Evolutionary conservation across 441 rosid species (phyloP).

Genomic region (Erysimum cheiri): DNA sequence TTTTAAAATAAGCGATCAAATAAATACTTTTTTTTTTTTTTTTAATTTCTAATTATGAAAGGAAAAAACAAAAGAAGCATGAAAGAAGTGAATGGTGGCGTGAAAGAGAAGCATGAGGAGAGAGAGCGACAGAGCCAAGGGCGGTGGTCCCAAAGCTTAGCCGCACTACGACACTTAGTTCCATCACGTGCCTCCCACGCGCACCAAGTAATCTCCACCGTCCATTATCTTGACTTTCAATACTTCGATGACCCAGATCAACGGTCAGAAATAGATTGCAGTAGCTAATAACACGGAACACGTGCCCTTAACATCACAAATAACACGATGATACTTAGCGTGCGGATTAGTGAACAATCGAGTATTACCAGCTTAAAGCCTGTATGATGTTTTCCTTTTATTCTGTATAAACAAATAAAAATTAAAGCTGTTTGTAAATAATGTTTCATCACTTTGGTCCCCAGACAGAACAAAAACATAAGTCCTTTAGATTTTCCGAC

Average conservation of each 20-base stretch:
- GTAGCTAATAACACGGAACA: slow-evolving; percentile 30
- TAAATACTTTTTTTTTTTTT: too few species aligned
- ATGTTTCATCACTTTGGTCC: slow-evolving; percentile 41
- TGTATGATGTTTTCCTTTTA: slow-evolving; percentile 17
- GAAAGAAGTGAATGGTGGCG: slow-evolving; percentile 41
- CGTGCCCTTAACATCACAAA: slow-evolving; percentile 20
- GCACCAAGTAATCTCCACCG: slow-evolving; percentile 10
- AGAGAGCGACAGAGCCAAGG: slow-evolving; percentile 23
- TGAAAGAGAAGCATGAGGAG: slow-evolving; percentile 43
- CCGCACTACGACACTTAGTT: slow-evolving; percentile 31
- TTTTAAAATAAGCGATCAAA: not conserved
- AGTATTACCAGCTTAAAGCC: slow-evolving; percentile 43
- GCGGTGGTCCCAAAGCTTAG: slow-evolving; percentile 42
- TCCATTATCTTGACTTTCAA: not conserved
- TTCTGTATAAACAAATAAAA: not conserved
- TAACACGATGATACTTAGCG: slow-evolving; percentile 48
- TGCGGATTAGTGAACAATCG: slow-evolving; percentile 46
- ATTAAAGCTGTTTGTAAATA: slow-evolving; percentile 22
- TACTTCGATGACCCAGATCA: slow-evolving; percentile 15
- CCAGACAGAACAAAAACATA: slow-evolving; percentile 39
- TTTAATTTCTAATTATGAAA: not conserved
- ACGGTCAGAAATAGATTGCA: slow-evolving; percentile 4
- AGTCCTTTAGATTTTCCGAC: slow-evolving; percentile 38
- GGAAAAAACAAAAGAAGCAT: slow-evolving; percentile 3
- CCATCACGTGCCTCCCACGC: slow-evolving; percentile 39